Evolutionary conservation across 805 yeast species (phyloP), one percentile per base, ranked within the genome.

Genomic region (Pachysolen tannophilus): DNA sequence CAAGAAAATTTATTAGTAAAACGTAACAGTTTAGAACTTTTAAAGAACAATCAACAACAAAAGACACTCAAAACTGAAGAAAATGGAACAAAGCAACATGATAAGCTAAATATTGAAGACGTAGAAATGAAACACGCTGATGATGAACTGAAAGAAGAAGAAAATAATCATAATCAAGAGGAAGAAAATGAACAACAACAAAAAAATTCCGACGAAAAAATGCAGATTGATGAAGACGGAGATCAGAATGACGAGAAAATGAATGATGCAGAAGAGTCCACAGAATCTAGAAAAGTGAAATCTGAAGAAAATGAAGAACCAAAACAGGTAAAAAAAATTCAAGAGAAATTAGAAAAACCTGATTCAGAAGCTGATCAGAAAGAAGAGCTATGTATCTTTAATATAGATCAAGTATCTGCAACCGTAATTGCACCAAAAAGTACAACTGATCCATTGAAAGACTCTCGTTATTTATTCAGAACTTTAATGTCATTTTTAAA

Each of bases 401-500:
- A 72, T 32, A 53, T 75, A 13, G 67, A 62, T 36, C 56, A 62
- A 38, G 55, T 61, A 26, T 55, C 66, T 3, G 90, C 95, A 3
- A 79, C 88, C 14, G 59, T 75, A 17, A 56, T 81, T 1, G 58
- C 73, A 8, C 74, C 73, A 25, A 66, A 58, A 3, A 51, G 69
- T 1, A 61, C 66, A 15, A 61, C 73, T 20, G 90, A 83, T 43
- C 84, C 88, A 10, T 62, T 85, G 35, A 86, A 86, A 47, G 96
- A 88, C 52, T 90, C 96, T 1, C 73, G 94, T 29, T 84, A 83
- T 47, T 61, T 92, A 20, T 86, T 87, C 70, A 75, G 90, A 44
- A 87, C 95, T 4, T 61, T 94, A 35, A 75, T 92, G 80, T 82
- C 88, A 4, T 92, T 92, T 52, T 63, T 92, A 49, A 86, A 88